Evolutionary conservation across 2,329 filamentous ascomycete genomes (phyloP), one percentile per base, ranked within the genome.

Genomic region (Alternaria triticina): DNA sequence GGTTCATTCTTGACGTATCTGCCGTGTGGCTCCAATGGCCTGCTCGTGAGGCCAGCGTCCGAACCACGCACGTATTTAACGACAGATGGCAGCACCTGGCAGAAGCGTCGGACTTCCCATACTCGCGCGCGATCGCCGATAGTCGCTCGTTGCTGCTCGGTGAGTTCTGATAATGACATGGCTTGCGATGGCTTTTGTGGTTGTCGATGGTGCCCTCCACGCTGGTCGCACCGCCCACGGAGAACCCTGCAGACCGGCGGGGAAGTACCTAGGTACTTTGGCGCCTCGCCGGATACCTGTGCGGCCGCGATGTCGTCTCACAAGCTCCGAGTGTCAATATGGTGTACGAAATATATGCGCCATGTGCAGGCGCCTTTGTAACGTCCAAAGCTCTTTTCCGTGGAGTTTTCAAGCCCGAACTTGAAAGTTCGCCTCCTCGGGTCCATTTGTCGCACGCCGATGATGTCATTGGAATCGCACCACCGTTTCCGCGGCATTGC

Each of bases 91-190:
- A 62, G 43, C 2, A 62, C 59, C 30, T 62, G 59, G 22, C 59
- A 62, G 13, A 62, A 62, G 40, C 59, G 59, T 28, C 59, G 25
- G 33, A 62, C 59, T 57, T 62, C 49, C 59, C 59, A 62, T n/a
- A 62, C 30, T 17, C 59, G 57, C 15, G 59, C 47, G 25, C 59
- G 59, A 28, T 54, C 56, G 22, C 55, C 28, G 54, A 62, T 59
- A 11, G 28, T 59, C n/a, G 59, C 55, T 44, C 52, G 55, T 45
- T 62, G 59, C 33, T 62, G 55, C 25, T 62, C 47, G 15, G 28
- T 62, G 30, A 62, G 59, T 49, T 59, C 30, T 22, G 59, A 54
- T 25, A 59, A 44, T 28, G 55, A 23, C 59, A 62, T 62, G 55
- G 17, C 30, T 45, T 44, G 49, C 20, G 56, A 45, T 27, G 45